A percentile compares a stretch with the other conserved stretches of the same genome.
Evolutionary conservation across 768 basidiomycete genomes (phyloP).

Genomic region (Phaeotremella skinneri): DNA sequence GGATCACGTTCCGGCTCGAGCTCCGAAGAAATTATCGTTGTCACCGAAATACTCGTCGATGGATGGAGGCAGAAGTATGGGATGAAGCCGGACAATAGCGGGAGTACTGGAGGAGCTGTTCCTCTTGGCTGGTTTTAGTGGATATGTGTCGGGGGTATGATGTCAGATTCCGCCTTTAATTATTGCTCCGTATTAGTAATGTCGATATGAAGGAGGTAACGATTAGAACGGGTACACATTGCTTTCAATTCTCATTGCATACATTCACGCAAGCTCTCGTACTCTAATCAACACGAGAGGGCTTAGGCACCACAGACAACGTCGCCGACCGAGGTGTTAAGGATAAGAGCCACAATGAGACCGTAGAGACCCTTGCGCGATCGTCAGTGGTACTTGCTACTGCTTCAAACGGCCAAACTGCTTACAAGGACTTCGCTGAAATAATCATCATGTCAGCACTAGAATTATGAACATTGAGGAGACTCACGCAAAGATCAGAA

Average conservation of each 20-base stretch:
- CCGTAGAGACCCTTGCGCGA: constrained; percentile 45
- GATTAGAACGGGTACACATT: not conserved
- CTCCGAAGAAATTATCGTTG: not conserved
- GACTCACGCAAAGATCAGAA: constrained; percentile 60
- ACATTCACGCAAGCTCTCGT: not conserved
- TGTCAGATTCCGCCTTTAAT: not conserved
- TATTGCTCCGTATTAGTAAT: not conserved
- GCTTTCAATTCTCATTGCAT: not conserved
- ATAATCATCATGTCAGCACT: constrained; percentile 48
- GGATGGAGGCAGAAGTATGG: constrained; percentile 1
- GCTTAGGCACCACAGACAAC: constrained; percentile 40
- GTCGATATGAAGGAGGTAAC: too few relatives aligned
- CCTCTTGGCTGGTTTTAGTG: constrained; percentile 13
- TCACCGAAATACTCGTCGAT: constrained; percentile 11
- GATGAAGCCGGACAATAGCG: constrained; percentile 1
- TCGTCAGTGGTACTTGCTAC: not conserved
- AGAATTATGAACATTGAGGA: not conserved
- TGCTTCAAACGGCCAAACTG: not conserved
- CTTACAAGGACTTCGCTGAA: constrained; percentile 20
- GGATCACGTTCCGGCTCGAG: not conserved
- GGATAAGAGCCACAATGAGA: constrained; percentile 76
- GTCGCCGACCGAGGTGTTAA: constrained; percentile 73
- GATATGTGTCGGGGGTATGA: not conserved
- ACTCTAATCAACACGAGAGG: not conserved
- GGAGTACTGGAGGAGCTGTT: constrained; percentile 5